Evolutionary conservation across 1,284 basidiomycete genomes (phyloP), one percentile per base, ranked within the genome.

Genomic region (Leccinum cinnamomeum): DNA sequence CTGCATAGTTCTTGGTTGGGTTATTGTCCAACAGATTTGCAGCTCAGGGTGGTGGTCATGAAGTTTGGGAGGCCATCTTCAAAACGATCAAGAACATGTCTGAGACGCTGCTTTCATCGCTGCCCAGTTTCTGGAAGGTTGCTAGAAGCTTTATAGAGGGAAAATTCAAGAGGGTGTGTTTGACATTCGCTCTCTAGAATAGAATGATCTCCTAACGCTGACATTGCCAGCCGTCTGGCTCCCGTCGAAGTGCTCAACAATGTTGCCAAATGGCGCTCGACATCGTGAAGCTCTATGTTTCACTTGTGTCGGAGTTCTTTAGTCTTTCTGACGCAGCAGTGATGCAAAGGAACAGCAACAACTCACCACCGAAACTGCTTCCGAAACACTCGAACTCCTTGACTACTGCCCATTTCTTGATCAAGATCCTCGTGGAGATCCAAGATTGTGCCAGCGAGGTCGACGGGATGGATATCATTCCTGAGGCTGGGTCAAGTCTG

Each of bases 61-160:
- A 90, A 33, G 84, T 88, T 23, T 99, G 97, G 97, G 83, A 89
- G 67, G 86, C 89, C 0, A 87, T 93, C 41, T 81, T 88, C 53
- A 85, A 89, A 55, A 80, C 90, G 80, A 82, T 89, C 56, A 92
- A 91, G 77, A 84, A 79, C 63, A 71, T 91, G 28, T 90, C 89
- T 2, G 90, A 92, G 72, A 81, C 80, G 28, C 83, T 91, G 78
- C 73, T 91, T 18, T 79, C 84, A 20, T 85, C 89, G 2, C 81
- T 99, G 53, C 95, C 96, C 3, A 94, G 86, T 68, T 98, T 98
- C 77, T 98, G 95, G 95, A 89, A 89, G 68, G 92, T 99, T 51
- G 90, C 92, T 1, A 94, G 89, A 75, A 88, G 86, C 14, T 97
- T 96, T 74, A 88, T 95, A 76, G 95, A 97, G 53, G 96, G 95